A percentile compares a stretch with the other conserved stretches of the same genome.
Conservation (phyloP, 1,284 basidiomycete genomes). For the Ceratobasidium papillatum region DNA sequence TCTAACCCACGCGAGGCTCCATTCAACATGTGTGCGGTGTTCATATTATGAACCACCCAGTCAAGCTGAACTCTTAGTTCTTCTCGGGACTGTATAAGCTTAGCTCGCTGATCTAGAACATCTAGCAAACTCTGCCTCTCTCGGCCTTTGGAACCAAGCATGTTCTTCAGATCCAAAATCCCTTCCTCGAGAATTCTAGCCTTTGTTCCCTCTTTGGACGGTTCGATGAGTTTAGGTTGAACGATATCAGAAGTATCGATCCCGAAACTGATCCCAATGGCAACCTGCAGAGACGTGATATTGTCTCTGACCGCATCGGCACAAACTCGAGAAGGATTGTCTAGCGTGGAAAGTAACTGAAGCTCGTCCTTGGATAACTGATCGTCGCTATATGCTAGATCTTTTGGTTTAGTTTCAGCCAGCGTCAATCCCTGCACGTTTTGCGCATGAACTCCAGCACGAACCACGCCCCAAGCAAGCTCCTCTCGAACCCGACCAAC, state of each 20-base stretch:
- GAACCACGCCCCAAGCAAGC: conserved; percentile 57
- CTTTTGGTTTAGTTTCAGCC: not conserved
- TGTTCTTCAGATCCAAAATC: not conserved
- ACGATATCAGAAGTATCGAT: conserved; percentile 2
- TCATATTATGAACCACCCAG: conserved; percentile 29
- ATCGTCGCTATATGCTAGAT: conserved; percentile 16
- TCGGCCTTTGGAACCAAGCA: not conserved
- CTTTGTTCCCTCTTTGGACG: not conserved
- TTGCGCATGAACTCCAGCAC: conserved; percentile 26
- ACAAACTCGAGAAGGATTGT: conserved; percentile 18
- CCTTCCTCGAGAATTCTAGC: not conserved
- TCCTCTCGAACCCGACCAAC: conserved; percentile 60
- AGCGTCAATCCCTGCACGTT: not conserved
- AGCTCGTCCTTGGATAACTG: conserved; percentile 29
- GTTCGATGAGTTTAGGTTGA: not conserved
- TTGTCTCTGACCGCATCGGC: conserved; percentile 18
- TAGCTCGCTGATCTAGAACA: conserved; percentile 4
- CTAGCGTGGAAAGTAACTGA: conserved; percentile 18
- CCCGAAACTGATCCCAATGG: conserved; percentile 30
- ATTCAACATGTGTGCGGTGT: conserved; percentile 33
- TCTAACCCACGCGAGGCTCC: not conserved
- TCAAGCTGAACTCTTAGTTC: conserved; percentile 11
- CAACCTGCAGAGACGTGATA: conserved; percentile 20
- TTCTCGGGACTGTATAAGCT: conserved; percentile 2
- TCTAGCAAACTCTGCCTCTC: conserved; percentile 8